Conservation (phyloP, 139 green algal genomes). For the Chlorella sp. region DNA sequence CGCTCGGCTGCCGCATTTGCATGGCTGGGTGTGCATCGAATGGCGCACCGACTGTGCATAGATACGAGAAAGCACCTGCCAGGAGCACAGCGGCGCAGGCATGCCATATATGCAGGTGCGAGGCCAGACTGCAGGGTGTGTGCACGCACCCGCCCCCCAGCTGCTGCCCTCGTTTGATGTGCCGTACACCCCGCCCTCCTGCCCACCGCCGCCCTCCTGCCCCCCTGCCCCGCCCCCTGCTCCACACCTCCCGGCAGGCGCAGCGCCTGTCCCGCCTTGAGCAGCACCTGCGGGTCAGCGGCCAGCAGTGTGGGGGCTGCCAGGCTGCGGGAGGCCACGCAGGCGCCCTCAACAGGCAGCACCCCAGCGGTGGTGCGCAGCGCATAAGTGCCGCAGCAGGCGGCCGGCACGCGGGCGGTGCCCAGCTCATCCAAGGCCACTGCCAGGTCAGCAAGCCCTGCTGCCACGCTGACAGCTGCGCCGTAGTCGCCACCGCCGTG, state of each 20-base stretch:
- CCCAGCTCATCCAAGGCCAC: constrained; percentile 44
- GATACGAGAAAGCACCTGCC: no score
- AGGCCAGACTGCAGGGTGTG: no score
- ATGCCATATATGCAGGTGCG: no score
- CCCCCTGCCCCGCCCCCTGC: background rate
- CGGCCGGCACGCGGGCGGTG: constrained; percentile 14
- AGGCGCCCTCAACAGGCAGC: constrained; percentile 28
- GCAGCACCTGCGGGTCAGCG: constrained; percentile 3
- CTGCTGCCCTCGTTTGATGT: no score
- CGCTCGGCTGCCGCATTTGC: no score
- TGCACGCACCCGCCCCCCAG: no score
- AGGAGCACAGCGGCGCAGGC: background rate
- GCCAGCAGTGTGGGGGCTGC: constrained; percentile 25
- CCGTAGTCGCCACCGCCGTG: constrained; percentile 45
- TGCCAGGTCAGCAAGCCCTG: constrained; percentile 32
- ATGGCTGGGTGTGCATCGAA: no score
- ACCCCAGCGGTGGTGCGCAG: constrained; percentile 40
- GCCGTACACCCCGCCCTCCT: no score
- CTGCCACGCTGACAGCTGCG: constrained; percentile 8
- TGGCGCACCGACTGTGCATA: no score
- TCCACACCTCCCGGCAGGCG: constrained; percentile 31
- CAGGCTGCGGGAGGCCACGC: constrained; percentile 17
- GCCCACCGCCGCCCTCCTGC: no score
- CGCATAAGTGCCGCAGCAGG: constrained; percentile 38
- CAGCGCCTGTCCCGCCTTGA: constrained; percentile 37